Conservation (phyloP, 2,329 filamentous ascomycete genomes). For the Alternaria brassicae region DNA sequence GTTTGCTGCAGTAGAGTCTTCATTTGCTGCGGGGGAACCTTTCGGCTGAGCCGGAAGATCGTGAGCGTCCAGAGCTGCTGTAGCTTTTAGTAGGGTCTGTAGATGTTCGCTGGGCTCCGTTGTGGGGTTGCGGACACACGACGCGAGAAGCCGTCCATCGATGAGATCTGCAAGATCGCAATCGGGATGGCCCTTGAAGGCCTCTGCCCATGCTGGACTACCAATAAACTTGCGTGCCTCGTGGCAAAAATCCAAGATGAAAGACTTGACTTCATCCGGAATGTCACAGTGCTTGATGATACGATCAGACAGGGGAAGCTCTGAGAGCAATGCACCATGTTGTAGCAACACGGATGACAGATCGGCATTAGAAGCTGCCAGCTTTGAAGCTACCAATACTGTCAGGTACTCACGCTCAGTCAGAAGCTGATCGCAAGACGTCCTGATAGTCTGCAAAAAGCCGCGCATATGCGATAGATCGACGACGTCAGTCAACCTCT, state of each 20-base stretch:
- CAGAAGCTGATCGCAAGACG: slow-evolving; percentile 28
- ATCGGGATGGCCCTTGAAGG: slow-evolving; percentile 25
- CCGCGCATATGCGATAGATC: slow-evolving; percentile 29
- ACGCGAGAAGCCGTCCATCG: slow-evolving; percentile 59
- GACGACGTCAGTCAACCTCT: slow-evolving; percentile 17
- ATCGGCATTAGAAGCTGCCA: slow-evolving; percentile 41
- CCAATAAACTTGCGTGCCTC: slow-evolving; percentile 49
- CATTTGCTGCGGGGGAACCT: slow-evolving; percentile 3
- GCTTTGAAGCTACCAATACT: slow-evolving; percentile 42
- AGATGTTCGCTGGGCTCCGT: slow-evolving; percentile 29
- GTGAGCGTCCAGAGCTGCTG: slow-evolving; percentile 26
- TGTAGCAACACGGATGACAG: slow-evolving; percentile 53
- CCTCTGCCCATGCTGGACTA: slow-evolving; percentile 47
- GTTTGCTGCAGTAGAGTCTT: slow-evolving; percentile 1
- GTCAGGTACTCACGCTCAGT: slow-evolving; percentile 48
- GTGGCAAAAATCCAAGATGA: slow-evolving; percentile 51
- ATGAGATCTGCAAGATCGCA: slow-evolving; percentile 63
- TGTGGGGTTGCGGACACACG: slow-evolving; percentile 30
- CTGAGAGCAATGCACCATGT: slow-evolving; percentile 52
- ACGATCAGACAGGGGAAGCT: slow-evolving; percentile 52
- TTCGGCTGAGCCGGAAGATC: slow-evolving; percentile 19
- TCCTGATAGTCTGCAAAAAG: slow-evolving; percentile 27
- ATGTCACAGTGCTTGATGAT: slow-evolving; percentile 41
- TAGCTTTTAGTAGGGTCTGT: slow-evolving; percentile 26
- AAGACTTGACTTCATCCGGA: slow-evolving; percentile 40